A percentile compares a stretch with the other conserved stretches of the same genome.
Conservation (phyloP, 306 rosid genomes). For the Acacia acuminata region DNA sequence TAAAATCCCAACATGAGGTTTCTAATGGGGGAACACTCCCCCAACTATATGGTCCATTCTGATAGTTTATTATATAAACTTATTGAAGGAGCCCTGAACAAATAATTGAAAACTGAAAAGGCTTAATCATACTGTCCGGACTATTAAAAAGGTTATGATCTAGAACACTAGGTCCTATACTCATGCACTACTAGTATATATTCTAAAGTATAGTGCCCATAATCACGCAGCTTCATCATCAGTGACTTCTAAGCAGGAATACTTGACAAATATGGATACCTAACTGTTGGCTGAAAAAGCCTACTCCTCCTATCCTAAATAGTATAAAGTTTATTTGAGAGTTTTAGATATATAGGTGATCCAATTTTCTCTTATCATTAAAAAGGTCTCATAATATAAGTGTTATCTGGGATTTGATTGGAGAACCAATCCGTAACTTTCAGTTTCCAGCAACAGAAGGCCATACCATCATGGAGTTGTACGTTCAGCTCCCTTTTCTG, state of each 20-base stretch:
- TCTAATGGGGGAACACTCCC: constrained; percentile 53
- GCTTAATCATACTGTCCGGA: constrained; percentile 35
- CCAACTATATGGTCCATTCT: constrained; percentile 26
- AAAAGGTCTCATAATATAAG: no score
- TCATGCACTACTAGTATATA: not conserved
- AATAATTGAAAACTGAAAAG: constrained; percentile 33
- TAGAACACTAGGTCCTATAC: constrained; percentile 8
- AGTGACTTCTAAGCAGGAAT: not conserved
- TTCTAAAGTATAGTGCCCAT: not conserved
- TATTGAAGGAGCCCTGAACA: constrained; percentile 20
- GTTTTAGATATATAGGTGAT: no score
- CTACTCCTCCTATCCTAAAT: no score
- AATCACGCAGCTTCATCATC: not conserved
- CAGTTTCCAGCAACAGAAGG: constrained; percentile 4
- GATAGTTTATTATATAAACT: not conserved
- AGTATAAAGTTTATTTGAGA: no score
- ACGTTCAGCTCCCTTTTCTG: not conserved
- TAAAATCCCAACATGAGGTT: constrained; percentile 48
- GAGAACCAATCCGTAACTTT: not conserved
- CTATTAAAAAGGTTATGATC: constrained; percentile 23
- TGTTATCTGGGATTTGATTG: no score
- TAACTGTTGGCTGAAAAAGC: not conserved
- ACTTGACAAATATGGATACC: constrained; percentile 22
- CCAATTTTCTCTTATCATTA: no score
- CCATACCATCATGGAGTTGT: not conserved